Conservation (phyloP, 345 rosid genomes). For the Schrenkiella parvula region DNA sequence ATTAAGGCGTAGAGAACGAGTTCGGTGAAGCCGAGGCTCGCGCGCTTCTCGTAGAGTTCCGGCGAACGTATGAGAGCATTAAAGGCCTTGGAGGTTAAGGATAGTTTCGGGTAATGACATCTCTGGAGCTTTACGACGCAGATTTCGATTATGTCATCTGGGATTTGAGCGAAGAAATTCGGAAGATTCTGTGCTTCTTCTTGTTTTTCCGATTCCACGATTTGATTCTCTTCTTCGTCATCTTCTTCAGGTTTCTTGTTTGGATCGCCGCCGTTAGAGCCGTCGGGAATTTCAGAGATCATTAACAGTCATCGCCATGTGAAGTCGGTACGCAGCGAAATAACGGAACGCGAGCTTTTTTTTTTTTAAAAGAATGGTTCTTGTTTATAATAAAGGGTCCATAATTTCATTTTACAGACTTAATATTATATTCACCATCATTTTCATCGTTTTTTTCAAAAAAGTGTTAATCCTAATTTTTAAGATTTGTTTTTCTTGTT, state of each 20-base stretch:
- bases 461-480: too few relatives aligned
- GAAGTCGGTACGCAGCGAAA: not conserved
- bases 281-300: not conserved
- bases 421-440: too few relatives aligned
- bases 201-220: too few relatives aligned
- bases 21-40: not conserved
- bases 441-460: too few relatives aligned
- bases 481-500: too few relatives aligned
- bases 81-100: not conserved
- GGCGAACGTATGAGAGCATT: not conserved
- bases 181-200: too few relatives aligned
- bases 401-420: too few relatives aligned
- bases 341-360: not conserved
- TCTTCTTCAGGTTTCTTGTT: not conserved
- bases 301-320: not conserved
- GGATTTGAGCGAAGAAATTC: too few relatives aligned
- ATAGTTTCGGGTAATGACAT: not conserved
- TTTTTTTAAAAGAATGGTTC: not conserved
- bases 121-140: not conserved
- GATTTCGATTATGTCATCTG: not conserved
- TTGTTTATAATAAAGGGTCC: too few relatives aligned
- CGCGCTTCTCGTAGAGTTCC: not conserved
- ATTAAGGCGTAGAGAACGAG: not conserved
- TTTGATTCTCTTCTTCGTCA: too few relatives aligned
- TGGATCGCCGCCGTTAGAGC: not conserved